Base-by-base conservation (phyloP, 2,329 filamentous ascomycete genomes). In the Microsporum canis region DNA sequence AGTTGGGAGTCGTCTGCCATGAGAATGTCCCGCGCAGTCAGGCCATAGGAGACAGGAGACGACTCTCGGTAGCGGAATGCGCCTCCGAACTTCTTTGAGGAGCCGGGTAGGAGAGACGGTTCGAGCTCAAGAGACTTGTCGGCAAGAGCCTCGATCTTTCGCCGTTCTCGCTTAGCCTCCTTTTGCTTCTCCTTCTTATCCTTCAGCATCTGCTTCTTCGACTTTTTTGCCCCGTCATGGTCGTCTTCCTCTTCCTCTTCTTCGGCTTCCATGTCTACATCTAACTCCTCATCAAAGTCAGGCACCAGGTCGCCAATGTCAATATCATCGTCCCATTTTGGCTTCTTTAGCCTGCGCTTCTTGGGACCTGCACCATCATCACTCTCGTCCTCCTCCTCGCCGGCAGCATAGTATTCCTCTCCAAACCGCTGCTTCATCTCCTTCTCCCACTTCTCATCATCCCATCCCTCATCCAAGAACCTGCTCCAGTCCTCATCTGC, bases 291-390 rank as follows among this genome's bases (percentile, higher is more conserved):
- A 23, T 89, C 84, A 70, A 95, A 96, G 63, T 95, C 89, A 1
- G 90, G 91, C 33, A 96, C 78, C 58, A 96, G 81, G 72, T 96
- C 92, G 63, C 88, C 90, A 77, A 99, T 97, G 71, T 97, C 91
- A 68, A 99, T 96, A 71, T 99, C 94, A 69, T 97, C 91, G 68
- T 96, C 89, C 88, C 92, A 99, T 64, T 85, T 88, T 7, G 89
- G 90, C 76, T 95, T 95, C 80, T 89, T 90, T 7, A 82, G 76
- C 65, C 80, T 80, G 70, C 81, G 86, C 66, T 84, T 84, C 70
- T 83, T 85, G 10, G 57, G 29, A 33, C 60, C 59, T 60, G 57
- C 70, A 61, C 56, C 63, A 66, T 69, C 71, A 17, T 76, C 75
- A 45, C 77, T 82, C 57, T 76, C 79, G n/a, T 71, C 77, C 5